These are phyloP conservation scores for Fusarium sp. DNA, from an alignment of 2,329 filamentous ascomycete genomes.

Conservation along the genomic window DNA sequence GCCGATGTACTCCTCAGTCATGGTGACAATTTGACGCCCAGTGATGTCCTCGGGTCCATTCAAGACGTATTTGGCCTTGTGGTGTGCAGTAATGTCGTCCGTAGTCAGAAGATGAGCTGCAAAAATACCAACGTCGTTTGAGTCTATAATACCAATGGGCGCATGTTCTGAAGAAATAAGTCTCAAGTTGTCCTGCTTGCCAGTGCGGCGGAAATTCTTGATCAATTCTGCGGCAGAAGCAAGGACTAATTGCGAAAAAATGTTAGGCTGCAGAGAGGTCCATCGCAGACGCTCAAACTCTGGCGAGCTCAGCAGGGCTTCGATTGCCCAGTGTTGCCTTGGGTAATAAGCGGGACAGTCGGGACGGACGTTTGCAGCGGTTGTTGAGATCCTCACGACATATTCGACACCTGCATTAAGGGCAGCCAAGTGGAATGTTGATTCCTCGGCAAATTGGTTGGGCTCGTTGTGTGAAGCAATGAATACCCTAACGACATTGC, in stretches of 20 bases:
- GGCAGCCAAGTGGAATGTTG: neutral
- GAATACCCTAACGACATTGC: neutral
- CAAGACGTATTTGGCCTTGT: neutral
- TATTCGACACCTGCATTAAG: neutral
- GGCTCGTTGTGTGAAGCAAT: neutral
- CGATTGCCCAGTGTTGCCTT: neutral
- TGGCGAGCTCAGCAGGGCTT: neutral
- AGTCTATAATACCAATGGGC: neutral
- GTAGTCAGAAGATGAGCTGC: neutral
- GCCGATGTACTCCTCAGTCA: neutral
- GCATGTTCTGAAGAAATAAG: neutral
- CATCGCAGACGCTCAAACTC: neutral
- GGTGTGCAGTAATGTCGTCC: fast-evolving
- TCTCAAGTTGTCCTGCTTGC: neutral
- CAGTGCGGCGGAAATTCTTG: neutral
- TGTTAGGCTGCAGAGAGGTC: neutral
- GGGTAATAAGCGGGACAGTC: neutral
- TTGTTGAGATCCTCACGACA: neutral
- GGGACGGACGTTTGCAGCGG: neutral
- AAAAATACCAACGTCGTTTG: neutral
- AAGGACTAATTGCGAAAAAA: fast-evolving
- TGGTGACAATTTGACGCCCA: neutral
- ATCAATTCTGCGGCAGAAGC: fast-evolving
- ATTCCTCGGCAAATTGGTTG: neutral
- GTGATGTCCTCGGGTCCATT: neutral